Conservation (phyloP, 768 basidiomycete genomes). For the Russula compacta region DNA sequence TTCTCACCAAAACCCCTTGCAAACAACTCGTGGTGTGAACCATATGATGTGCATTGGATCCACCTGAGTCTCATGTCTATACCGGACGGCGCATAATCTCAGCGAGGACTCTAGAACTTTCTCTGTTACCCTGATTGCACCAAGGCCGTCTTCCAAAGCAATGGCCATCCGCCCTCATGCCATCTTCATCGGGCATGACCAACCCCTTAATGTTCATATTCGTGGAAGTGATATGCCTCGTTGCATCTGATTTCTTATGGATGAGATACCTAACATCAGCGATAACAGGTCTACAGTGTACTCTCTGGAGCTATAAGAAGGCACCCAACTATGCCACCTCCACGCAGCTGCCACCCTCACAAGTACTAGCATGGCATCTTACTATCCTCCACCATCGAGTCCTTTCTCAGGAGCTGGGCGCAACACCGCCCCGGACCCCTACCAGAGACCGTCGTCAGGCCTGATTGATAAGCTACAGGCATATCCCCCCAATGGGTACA, state of each 20-base stretch:
- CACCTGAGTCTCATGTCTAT: not conserved
- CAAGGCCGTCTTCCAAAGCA: not conserved
- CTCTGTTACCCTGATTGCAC: not conserved
- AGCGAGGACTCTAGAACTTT: not conserved
- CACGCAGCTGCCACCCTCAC: not conserved
- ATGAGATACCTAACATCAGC: not conserved
- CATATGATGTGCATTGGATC: not conserved
- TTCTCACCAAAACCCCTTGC: not conserved
- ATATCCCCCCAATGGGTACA: not conserved
- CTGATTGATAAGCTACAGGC: not conserved
- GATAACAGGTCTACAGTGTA: not conserved
- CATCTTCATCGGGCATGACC: not conserved
- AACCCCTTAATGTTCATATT: not conserved
- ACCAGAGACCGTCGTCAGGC: not conserved
- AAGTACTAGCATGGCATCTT: constrained; percentile 1
- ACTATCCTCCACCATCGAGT: not conserved
- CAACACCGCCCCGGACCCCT: not conserved
- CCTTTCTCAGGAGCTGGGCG: not conserved
- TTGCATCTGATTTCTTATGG: not conserved
- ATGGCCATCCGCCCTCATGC: not conserved
- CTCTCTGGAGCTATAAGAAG: constrained; percentile 1
- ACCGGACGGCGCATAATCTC: not conserved
- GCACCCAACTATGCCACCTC: not conserved
- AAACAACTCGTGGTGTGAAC: not conserved
- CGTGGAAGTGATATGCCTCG: not conserved